Conservation (phyloP, 495 filamentous ascomycete species). For the Aspergillus affinis region DNA sequence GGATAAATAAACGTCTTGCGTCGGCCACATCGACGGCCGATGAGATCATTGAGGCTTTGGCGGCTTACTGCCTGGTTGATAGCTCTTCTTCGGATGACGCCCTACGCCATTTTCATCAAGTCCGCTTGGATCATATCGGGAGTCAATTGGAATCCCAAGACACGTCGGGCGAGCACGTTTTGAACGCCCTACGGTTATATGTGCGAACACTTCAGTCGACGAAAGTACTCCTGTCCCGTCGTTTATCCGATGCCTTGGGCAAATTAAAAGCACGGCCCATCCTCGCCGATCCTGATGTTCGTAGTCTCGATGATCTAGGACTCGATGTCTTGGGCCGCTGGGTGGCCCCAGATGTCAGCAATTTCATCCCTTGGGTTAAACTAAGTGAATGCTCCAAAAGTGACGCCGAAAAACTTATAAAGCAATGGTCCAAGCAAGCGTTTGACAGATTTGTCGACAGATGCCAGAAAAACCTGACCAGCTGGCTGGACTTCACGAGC, state of each 20-base stretch:
- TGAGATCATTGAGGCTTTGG: slow-evolving; percentile 67
- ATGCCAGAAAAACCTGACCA: slow-evolving; percentile 54
- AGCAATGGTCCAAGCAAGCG: slow-evolving; percentile 72
- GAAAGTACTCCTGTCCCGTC: slow-evolving; percentile 68
- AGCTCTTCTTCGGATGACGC: slow-evolving; percentile 80
- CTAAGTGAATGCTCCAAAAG: slow-evolving; percentile 71
- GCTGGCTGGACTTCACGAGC: slow-evolving; percentile 59
- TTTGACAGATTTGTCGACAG: slow-evolving; percentile 61
- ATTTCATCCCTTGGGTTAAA: slow-evolving; percentile 87
- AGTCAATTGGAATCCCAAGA: slow-evolving; percentile 50
- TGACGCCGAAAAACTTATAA: slow-evolving; percentile 64
- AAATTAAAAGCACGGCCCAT: slow-evolving; percentile 68
- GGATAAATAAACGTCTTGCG: slow-evolving; percentile 67
- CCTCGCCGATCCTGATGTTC: slow-evolving; percentile 66
- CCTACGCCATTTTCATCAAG: slow-evolving; percentile 74
- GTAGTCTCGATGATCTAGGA: slow-evolving; percentile 64
- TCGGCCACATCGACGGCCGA: slow-evolving; percentile 47
- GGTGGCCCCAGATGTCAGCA: slow-evolving; percentile 79
- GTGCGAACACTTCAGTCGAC: slow-evolving; percentile 75
- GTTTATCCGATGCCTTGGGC: slow-evolving; percentile 67
- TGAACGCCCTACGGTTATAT: slow-evolving; percentile 68
- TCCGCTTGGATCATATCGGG: slow-evolving; percentile 66
- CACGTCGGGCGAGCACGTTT: slow-evolving; percentile 45
- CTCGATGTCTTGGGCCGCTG: slow-evolving; percentile 81
- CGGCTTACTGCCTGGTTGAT: slow-evolving; percentile 79